phyloP scores from a whole-genome alignment of 306 rosid genomes.

The Cicer yamashitae region DNA sequence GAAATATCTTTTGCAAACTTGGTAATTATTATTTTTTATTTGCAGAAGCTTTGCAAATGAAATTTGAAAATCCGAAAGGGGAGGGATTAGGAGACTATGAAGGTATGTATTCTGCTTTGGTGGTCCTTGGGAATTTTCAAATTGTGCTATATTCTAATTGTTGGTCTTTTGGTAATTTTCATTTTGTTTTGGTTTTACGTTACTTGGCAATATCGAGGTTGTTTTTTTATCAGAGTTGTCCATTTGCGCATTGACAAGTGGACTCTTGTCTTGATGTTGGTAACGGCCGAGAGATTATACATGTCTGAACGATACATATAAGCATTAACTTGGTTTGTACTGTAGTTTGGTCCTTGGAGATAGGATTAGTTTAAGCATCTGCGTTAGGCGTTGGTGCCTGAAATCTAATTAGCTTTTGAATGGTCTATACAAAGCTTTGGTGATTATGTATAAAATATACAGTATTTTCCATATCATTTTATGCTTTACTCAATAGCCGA shows the following conservation, averaged over 20 bases:
- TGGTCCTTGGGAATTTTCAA: conserved; percentile 6
- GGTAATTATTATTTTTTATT: conserved; percentile 37
- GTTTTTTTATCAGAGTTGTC: conserved; percentile 28
- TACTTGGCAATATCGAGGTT: conserved; percentile 33
- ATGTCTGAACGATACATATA: background rate
- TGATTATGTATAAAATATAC: conserved; percentile 11
- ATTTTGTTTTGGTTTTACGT: conserved; percentile 30
- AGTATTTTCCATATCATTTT: conserved; percentile 38
- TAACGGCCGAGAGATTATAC: conserved; percentile 22
- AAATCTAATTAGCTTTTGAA: conserved; percentile 36
- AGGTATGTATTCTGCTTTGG: conserved; percentile 55
- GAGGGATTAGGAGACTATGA: conserved; percentile 63
- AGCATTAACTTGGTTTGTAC: conserved; percentile 13
- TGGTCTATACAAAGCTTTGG: conserved; percentile 6
- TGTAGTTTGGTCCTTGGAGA: conserved; percentile 29
- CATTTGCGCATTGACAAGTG: background rate
- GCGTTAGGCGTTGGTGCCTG: conserved; percentile 31
- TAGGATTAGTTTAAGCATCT: conserved; percentile 17
- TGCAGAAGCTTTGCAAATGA: conserved; percentile 88
- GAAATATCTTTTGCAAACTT: conserved; percentile 37
- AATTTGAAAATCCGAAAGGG: conserved; percentile 60
- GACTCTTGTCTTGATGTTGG: conserved; percentile 19
- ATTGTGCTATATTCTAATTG: background rate
- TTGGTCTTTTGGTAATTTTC: conserved; percentile 9
- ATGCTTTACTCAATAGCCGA: conserved; percentile 10